Evolutionary conservation across 2,329 filamentous ascomycete genomes (phyloP).

Genomic region (Aspergillus sp.): DNA sequence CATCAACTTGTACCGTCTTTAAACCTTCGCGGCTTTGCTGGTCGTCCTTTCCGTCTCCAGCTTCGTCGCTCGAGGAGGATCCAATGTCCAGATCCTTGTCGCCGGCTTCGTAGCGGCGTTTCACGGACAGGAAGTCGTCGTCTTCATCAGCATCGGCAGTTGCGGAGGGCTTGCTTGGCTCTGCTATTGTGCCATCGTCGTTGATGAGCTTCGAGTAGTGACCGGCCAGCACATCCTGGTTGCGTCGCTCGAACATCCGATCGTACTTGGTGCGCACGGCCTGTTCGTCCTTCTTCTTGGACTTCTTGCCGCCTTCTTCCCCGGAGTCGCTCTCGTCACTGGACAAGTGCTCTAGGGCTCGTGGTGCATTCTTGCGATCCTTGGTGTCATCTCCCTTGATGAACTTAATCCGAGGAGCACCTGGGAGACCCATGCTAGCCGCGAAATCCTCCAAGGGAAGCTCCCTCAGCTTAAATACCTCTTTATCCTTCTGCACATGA

Average conservation of each 20-base stretch:
- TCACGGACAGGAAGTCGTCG: slow-evolving; percentile 78
- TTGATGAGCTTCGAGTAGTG: slow-evolving; percentile 84
- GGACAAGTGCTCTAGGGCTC: slow-evolving; percentile 54
- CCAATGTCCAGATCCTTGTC: slow-evolving; percentile 45
- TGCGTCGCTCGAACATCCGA: slow-evolving; percentile 93
- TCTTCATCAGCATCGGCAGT: slow-evolving; percentile 55
- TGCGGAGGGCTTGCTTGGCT: slow-evolving; percentile 22
- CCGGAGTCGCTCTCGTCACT: slow-evolving; percentile 50
- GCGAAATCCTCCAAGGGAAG: slow-evolving; percentile 82
- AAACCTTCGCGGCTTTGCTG: slow-evolving; percentile 33
- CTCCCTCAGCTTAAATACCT: slow-evolving; percentile 75
- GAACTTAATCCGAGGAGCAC: slow-evolving; percentile 87
- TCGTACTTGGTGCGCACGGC: slow-evolving; percentile 85
- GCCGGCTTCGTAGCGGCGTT: slow-evolving; percentile 70
- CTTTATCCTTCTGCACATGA: slow-evolving; percentile 82
- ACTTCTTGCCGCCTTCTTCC: slow-evolving; percentile 32
- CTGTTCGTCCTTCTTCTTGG: slow-evolving; percentile 51
- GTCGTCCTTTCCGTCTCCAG: slow-evolving; percentile 17
- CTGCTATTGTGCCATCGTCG: slow-evolving; percentile 45
- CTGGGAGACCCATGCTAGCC: slow-evolving; percentile 75
- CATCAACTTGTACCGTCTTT: slow-evolving; percentile 42
- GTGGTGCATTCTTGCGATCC: slow-evolving; percentile 74
- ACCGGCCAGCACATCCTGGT: slow-evolving; percentile 89
- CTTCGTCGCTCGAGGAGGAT: slow-evolving; percentile 31
- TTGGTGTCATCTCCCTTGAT: slow-evolving; percentile 84